Conservation (phyloP, 176 grass and related monocot species). For the Elymus sibiricus region DNA sequence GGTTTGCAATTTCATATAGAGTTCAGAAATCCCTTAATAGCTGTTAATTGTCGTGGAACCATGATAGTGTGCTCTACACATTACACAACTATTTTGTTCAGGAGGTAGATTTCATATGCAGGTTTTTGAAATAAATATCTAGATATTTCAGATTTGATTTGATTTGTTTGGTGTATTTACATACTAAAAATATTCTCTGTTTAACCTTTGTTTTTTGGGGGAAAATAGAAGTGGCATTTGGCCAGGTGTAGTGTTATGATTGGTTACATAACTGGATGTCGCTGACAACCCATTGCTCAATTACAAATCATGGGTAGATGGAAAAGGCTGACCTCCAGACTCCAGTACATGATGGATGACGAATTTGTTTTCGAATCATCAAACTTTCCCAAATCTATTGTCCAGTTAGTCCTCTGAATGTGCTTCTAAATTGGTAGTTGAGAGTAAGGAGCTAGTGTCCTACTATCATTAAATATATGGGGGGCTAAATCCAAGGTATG, state of each 20-base stretch:
- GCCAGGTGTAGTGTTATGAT: not conserved
- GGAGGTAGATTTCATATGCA: not conserved
- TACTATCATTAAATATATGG: no score
- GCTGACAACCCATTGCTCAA: not conserved
- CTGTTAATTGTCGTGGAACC: not conserved
- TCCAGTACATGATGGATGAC: not conserved
- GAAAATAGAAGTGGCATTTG: not conserved
- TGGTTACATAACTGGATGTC: not conserved
- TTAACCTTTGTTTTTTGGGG: not conserved
- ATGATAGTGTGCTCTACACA: not conserved
- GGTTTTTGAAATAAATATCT: not conserved
- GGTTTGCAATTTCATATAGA: not conserved
- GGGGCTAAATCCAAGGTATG: no score
- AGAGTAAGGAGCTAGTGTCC: conserved; percentile 14
- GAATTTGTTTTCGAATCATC: not conserved
- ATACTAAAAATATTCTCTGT: not conserved
- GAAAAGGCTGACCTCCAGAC: not conserved
- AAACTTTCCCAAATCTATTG: not conserved
- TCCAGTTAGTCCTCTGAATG: conserved; percentile 14
- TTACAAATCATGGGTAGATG: not conserved
- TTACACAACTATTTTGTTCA: conserved; percentile 3
- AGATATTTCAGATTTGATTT: not conserved
- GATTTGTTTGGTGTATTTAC: not conserved
- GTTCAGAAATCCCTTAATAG: not conserved
- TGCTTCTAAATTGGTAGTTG: conserved; percentile 6